A percentile compares a stretch with the other conserved stretches of the same genome.
Evolutionary conservation across 345 rosid genomes (phyloP).

Genomic region (Populus nigra): DNA sequence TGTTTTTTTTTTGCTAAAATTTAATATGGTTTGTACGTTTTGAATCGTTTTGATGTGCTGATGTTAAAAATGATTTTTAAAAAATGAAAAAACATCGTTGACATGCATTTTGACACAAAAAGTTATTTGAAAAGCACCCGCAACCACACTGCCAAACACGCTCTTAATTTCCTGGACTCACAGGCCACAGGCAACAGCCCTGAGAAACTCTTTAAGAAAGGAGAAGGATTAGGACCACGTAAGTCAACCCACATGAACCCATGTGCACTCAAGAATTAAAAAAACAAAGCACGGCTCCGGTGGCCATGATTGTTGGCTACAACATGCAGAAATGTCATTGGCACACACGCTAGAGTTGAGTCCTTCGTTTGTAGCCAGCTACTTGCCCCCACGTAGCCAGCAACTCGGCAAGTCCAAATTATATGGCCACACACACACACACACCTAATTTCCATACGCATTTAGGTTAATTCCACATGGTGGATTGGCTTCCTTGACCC

Average conservation of each 20-base stretch:
- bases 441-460: neutral
- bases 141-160: no score
- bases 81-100: no score
- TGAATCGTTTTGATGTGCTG: no score
- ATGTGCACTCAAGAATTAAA: conserved; percentile 7
- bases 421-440: neutral
- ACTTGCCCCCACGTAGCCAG: conserved; percentile 9
- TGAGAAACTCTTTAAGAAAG: no score
- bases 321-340: conserved; percentile 2
- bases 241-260: conserved; percentile 20
- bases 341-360: neutral
- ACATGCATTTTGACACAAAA: no score
- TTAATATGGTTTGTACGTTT: no score
- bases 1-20: no score
- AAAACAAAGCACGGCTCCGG: neutral
- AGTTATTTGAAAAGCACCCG: no score
- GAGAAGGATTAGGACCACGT: neutral
- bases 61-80: no score
- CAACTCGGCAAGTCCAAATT: neutral
- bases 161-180: neutral
- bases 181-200: neutral
- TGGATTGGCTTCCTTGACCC: neutral
- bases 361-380: neutral
- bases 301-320: neutral
- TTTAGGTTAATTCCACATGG: neutral